Conservation (phyloP, 2,329 filamentous ascomycete genomes). For the Fusarium longipes region DNA sequence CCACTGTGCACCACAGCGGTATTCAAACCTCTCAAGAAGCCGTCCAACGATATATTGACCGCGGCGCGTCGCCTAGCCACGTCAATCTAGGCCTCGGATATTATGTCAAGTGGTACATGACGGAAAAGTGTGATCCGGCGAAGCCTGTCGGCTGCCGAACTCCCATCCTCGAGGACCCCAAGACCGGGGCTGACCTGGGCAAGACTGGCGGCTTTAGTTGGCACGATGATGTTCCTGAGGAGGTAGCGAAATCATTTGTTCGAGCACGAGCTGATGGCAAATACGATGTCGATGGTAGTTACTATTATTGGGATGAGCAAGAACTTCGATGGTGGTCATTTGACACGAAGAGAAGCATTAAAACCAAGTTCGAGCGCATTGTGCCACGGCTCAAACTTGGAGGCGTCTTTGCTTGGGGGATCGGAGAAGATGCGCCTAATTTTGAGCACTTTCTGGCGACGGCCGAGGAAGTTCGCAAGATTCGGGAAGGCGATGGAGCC, state of each 20-base stretch:
- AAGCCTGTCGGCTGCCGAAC: constrained; percentile 66
- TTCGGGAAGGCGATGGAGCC: constrained; percentile 18
- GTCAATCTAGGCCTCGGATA: constrained; percentile 74
- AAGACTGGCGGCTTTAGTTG: constrained; percentile 70
- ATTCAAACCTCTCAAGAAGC: constrained; percentile 64
- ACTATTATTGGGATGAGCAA: constrained; percentile 73
- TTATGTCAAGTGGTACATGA: constrained; percentile 73
- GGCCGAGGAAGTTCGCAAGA: constrained; percentile 37
- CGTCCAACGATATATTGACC: constrained; percentile 68
- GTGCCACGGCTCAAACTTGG: constrained; percentile 68
- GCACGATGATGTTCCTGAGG: constrained; percentile 64
- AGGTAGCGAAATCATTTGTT: constrained; percentile 67
- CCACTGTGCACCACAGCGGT: constrained; percentile 74
- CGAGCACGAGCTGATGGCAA: constrained; percentile 63
- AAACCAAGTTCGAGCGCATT: constrained; percentile 70
- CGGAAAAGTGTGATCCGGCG: constrained; percentile 55
- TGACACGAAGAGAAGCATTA: constrained; percentile 72
- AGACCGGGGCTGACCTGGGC: constrained; percentile 67
- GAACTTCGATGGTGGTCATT: constrained; percentile 78
- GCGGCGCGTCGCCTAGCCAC: constrained; percentile 63
- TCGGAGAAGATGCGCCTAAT: constrained; percentile 72
- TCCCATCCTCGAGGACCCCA: constrained; percentile 66
- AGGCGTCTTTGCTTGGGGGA: constrained; percentile 80
- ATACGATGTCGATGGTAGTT: constrained; percentile 70
- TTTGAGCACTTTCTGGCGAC: constrained; percentile 57